Evolutionary conservation across 495 filamentous ascomycete species (phyloP).

Genomic region (Thozetella sp.): DNA sequence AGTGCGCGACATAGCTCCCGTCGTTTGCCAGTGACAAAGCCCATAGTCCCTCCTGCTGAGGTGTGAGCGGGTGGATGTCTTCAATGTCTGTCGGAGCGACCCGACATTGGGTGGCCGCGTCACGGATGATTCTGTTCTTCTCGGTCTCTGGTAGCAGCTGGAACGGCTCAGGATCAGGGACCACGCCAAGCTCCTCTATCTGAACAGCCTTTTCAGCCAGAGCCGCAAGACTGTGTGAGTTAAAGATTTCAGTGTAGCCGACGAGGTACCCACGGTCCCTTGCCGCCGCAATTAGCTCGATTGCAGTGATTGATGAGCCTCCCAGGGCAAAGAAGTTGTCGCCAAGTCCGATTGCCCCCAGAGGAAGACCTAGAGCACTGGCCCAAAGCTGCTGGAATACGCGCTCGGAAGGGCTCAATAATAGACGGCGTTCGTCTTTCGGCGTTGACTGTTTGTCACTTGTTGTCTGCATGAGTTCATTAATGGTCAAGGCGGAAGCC

Average conservation of each 20-base stretch:
- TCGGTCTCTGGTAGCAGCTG: background rate
- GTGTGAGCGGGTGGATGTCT: slow-evolving; percentile 6
- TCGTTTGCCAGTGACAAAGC: background rate
- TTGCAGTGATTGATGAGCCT: slow-evolving; percentile 59
- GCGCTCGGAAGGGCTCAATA: background rate
- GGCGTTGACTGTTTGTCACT: background rate
- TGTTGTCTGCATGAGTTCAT: background rate
- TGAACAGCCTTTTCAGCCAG: background rate
- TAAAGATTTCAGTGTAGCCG: background rate
- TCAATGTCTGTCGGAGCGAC: background rate
- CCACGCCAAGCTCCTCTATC: background rate
- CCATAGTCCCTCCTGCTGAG: slow-evolving; percentile 5
- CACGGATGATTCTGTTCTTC: background rate
- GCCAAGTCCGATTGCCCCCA: slow-evolving; percentile 28
- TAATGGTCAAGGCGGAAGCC: background rate
- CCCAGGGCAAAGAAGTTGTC: slow-evolving; percentile 53
- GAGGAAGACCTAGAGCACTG: background rate
- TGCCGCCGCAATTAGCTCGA: slow-evolving; percentile 55
- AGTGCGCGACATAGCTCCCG: background rate
- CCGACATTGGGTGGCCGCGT: background rate
- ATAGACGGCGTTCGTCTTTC: background rate
- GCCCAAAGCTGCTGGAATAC: background rate
- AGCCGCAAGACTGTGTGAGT: background rate
- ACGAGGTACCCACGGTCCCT: slow-evolving; percentile 15
- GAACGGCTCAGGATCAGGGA: background rate